phyloP scores from a whole-genome alignment of 129 eudicot genomes.

The Tanacetum coccineum region DNA sequence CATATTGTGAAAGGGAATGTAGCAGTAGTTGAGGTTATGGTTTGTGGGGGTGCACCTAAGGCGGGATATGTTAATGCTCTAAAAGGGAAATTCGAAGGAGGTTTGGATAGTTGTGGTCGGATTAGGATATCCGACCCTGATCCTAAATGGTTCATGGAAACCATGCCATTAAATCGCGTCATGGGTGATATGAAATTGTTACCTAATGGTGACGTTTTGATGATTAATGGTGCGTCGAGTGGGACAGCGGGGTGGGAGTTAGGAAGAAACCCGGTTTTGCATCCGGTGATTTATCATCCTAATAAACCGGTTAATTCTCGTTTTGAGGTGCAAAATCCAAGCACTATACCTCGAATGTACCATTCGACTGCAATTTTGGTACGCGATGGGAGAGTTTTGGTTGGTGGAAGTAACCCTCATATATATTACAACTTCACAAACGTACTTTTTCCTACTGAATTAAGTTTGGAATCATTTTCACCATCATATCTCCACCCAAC shows the following conservation, averaged over 20 bases:
- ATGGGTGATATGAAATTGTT: conserved; percentile 72
- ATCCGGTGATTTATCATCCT: conserved; percentile 54
- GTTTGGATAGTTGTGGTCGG: conserved; percentile 51
- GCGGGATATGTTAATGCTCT: conserved; percentile 37
- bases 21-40: too few species aligned
- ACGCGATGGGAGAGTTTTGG: conserved; percentile 59
- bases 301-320: conserved; percentile 24
- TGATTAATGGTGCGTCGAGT: conserved; percentile 49
- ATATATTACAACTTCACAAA: conserved; percentile 43
- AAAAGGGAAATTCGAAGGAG: conserved; percentile 41
- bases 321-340: conserved; percentile 46
- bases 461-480: conserved; percentile 66
- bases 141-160: conserved; percentile 60
- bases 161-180: conserved; percentile 62
- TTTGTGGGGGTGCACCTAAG: background rate
- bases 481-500: conserved; percentile 49
- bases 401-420: conserved; percentile 75
- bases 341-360: conserved; percentile 53
- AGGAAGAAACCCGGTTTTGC: conserved; percentile 56
- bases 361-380: conserved; percentile 60
- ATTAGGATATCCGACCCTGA: conserved; percentile 51
- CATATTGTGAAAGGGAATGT: too few species aligned
- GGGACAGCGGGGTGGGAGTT: conserved; percentile 70
- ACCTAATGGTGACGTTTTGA: conserved; percentile 51
- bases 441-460: conserved; percentile 61